Conservation (phyloP, 2,329 filamentous ascomycete species). For the Trichophyton verrucosum region DNA sequence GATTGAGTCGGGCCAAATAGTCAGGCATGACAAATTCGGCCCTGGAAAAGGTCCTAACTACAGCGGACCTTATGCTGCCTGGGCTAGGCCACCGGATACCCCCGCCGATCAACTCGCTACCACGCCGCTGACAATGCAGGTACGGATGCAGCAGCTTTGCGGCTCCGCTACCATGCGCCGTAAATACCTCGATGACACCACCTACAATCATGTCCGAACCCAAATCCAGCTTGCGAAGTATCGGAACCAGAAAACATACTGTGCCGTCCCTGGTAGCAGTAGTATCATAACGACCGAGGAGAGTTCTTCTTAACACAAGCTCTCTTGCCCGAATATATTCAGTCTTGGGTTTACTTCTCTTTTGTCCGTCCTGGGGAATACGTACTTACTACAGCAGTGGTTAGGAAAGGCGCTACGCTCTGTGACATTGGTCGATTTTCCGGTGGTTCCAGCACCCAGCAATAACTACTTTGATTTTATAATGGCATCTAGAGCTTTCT, state of each 20-base stretch:
- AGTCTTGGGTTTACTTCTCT: too few species aligned
- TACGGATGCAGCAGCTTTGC: slow-evolving; percentile 23
- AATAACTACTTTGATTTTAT: too few species aligned
- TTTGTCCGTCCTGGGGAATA: too few species aligned
- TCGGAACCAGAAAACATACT: slow-evolving; percentile 18
- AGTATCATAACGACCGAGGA: not conserved
- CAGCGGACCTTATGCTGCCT: slow-evolving; percentile 29
- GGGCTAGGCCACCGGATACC: slow-evolving; percentile 24
- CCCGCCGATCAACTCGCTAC: slow-evolving; percentile 15
- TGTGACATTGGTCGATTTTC: too few species aligned
- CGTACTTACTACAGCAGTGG: too few species aligned
- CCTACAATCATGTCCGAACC: slow-evolving; percentile 13
- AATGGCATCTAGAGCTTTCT: too few species aligned
- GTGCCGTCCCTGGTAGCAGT: not conserved
- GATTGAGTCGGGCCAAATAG: slow-evolving; percentile 24
- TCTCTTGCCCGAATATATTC: not conserved
- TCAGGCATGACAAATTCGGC: slow-evolving; percentile 26
- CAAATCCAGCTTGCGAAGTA: slow-evolving; percentile 20
- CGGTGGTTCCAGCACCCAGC: too few species aligned
- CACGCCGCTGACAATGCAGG: slow-evolving; percentile 18
- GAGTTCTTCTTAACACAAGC: not conserved
- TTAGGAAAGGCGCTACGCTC: too few species aligned
- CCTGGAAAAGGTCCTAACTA: slow-evolving; percentile 31
- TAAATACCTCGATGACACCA: slow-evolving; percentile 14
- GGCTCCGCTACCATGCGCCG: slow-evolving; percentile 17